A percentile compares a stretch with the other conserved stretches of the same genome.
These are phyloP conservation scores for Pseudevernia furfuracea DNA, from an alignment of 495 filamentous ascomycete genomes.

Conservation along the genomic window DNA sequence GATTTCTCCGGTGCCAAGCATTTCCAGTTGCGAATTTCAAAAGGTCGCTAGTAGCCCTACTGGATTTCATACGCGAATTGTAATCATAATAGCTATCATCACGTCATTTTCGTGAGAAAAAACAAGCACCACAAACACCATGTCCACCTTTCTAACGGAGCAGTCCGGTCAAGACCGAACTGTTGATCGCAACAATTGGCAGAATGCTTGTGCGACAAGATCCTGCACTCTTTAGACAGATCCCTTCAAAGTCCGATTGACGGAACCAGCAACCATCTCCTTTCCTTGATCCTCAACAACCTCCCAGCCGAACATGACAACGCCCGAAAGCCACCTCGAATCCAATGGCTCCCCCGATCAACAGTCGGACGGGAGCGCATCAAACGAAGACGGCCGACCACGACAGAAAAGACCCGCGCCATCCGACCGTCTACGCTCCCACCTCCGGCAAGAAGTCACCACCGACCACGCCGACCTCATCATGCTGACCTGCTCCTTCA, in stretches of 20 bases:
- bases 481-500: constrained; percentile 43
- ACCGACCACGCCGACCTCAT: constrained; percentile 37
- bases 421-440: constrained; percentile 3
- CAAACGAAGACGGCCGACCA: background rate
- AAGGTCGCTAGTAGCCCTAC: too few relatives aligned
- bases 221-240: background rate
- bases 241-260: background rate
- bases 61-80: too few relatives aligned
- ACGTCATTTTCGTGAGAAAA: too few relatives aligned
- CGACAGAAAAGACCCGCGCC: background rate
- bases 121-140: too few relatives aligned
- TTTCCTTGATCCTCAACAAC: background rate
- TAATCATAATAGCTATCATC: too few relatives aligned
- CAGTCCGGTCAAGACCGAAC: background rate
- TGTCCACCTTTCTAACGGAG: background rate
- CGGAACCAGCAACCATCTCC: background rate
- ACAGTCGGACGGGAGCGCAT: background rate
- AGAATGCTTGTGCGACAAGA: background rate
- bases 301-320: background rate
- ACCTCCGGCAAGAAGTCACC: constrained; percentile 33
- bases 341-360: background rate
- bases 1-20: too few relatives aligned
- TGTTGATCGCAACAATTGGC: background rate
- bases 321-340: background rate
- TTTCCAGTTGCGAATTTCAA: too few relatives aligned